Base-by-base conservation (phyloP, 2,329 filamentous ascomycete species). In the Daldinia sp. region DNA sequence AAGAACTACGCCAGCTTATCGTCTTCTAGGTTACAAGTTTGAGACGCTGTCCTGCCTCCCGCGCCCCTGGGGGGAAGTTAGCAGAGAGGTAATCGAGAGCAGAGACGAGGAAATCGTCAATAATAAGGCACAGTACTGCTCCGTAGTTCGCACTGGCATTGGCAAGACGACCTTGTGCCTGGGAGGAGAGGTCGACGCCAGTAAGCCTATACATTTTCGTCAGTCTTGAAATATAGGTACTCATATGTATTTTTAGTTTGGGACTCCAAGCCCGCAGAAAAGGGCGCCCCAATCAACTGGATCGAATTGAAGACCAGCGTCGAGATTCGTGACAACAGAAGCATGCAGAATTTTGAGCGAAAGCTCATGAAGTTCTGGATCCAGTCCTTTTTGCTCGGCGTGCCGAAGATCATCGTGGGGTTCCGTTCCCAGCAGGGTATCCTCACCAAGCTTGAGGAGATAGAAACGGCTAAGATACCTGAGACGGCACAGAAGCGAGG, bases 361-460 rank as follows among this genome's bases (percentile, higher is more conserved):
- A 98, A 98, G 76, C 84, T 98, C 56, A 86, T 96, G 77, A 96
- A 96, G 73, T 97, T 94, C 79, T 99, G 95, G 95, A 92, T 94
- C 11, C 95, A 98, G 77, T 96, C 92, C 0, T 99, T 97, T 74
- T 83, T 99, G 2, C 88, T 99, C 1, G 94, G 94, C 37, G 94
- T 98, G 0, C 93, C 93, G 0, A 95, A 90, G 69, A 92, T 99
- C 68, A 87, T 97, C 45, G 91, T 99, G 27, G 95, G 95, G 0
- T 97, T 95, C 75, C 88, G 95, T 48, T 89, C 86, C 30, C 86
- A 84, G 58, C 74, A 89, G 57, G 94, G 95, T 6, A 85, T 92
- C 54, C 81, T 99, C 19, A 82, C 83, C 48, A 83, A 86, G 10
- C 74, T 96, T 10, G 87, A 96, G 74, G 92, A 96, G 73, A 85